Base-by-base conservation (phyloP, 352 stramenopile species). In the Pythium apleroticum region DNA sequence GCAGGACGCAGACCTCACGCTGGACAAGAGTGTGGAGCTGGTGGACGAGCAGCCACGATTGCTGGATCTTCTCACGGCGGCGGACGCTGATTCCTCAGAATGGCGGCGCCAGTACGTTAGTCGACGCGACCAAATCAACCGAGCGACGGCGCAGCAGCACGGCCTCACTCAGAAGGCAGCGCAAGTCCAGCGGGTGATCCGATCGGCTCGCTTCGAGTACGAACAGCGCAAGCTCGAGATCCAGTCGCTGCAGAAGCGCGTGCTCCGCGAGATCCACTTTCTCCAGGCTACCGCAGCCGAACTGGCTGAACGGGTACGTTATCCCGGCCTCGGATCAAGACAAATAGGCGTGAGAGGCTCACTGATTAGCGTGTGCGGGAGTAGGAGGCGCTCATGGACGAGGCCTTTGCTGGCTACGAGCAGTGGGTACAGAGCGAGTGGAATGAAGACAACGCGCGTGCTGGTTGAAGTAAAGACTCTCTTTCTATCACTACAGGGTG, bases 221-320 rank as follows among this genome's bases (percentile, higher is more conserved):
- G 69, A 81, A 45, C 69, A 87, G 50, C 77, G 77, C 20, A 89
- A 90, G 62, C 46, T 88, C 45, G 78, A 76, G 24, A 69, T 89
- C 10, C 74, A 89, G 49, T 61, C 81, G 1, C 68, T 93, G 4
- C 77, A 81, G 48, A 59, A 65, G 6, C 80, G 77, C 3, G 72
- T 93, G 22, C 57, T 81, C 24, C 69, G 72, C 0, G 81, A 93
- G 52, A 81, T 93, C 1, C 74, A 81, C 49, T 90, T 82, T 55
- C 57, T 93, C 25, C 31, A 71, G 52, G 64, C 71, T 14, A 86
- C 81, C 1, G 64, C 74, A 0, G 60, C 59, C 0, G 84, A 89
- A 57, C 60, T 91, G 17, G 64, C 70, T 43, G 76, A 76, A 31
- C 70, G 74, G 46, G 82, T 89, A 52, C 46, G 71, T 53, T n/a